phyloP scores from a whole-genome alignment of 345 rosid species.

The Eucalyptus decipiens region DNA sequence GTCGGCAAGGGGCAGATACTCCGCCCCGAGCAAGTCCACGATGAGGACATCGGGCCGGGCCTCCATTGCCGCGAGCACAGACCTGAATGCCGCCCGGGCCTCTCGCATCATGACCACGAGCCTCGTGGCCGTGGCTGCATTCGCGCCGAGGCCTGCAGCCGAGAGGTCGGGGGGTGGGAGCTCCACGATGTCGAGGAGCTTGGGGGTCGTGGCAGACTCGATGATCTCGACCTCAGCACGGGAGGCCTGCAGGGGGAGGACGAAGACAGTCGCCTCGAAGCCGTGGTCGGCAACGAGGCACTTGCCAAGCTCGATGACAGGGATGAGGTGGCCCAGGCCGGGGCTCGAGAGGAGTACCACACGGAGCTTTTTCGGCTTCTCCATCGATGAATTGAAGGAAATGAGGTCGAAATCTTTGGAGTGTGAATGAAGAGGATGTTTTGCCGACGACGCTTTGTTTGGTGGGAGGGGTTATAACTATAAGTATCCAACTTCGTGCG shows the following conservation, averaged over 20 bases:
- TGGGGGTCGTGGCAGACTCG: background rate
- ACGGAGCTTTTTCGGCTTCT: slow-evolving; percentile 10
- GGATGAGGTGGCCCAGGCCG: slow-evolving; percentile 52
- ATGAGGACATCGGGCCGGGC: slow-evolving; percentile 27
- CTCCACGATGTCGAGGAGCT: slow-evolving; percentile 3
- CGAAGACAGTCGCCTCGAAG: slow-evolving; percentile 22
- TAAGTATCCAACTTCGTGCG: background rate
- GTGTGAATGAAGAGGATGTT: background rate
- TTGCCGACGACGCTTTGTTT: background rate
- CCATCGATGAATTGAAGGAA: background rate
- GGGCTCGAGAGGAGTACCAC: slow-evolving; percentile 34
- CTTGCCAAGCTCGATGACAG: slow-evolving; percentile 38
- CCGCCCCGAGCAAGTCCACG: slow-evolving; percentile 33
- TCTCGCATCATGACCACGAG: slow-evolving; percentile 25
- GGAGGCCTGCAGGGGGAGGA: slow-evolving; percentile 5
- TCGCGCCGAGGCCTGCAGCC: slow-evolving; percentile 8
- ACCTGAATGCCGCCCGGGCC: slow-evolving; percentile 5
- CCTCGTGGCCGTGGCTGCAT: slow-evolving; percentile 4
- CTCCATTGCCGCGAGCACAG: slow-evolving; percentile 9
- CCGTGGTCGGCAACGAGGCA: slow-evolving; percentile 16
- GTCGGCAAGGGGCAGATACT: slow-evolving; percentile 14
- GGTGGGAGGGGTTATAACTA: background rate
- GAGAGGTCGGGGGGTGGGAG: slow-evolving; percentile 16
- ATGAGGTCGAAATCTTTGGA: background rate
- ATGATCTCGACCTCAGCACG: slow-evolving; percentile 8